Percentiles rank a stretch among this genome's conserved stretches.
These are phyloP conservation scores for Rhizopogon rudus DNA, from an alignment of 768 basidiomycete genomes.

Conservation along the genomic window DNA sequence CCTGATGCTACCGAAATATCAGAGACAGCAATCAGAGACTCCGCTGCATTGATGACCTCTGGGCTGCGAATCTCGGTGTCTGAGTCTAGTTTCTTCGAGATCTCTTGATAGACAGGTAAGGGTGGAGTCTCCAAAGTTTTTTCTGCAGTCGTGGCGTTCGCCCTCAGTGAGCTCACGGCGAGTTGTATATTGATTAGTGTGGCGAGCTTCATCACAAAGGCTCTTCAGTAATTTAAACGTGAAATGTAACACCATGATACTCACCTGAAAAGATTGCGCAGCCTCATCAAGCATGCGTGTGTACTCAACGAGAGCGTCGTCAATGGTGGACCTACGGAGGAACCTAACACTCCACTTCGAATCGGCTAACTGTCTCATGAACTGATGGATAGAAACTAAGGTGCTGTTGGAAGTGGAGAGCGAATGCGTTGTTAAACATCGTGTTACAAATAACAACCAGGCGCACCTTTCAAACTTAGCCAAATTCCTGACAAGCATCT, in stretches of 20 bases:
- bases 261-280: slow-evolving; percentile 42
- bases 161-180: slow-evolving; percentile 23
- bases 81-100: neutral
- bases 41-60: neutral
- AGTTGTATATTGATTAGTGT: slow-evolving; percentile 45
- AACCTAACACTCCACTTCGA: slow-evolving; percentile 38
- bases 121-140: slow-evolving; percentile 9
- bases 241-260: neutral
- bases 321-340: slow-evolving; percentile 35
- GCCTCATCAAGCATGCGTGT: slow-evolving; percentile 37
- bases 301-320: slow-evolving; percentile 32
- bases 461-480: slow-evolving; percentile 36
- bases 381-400: slow-evolving; percentile 32
- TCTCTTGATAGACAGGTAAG: slow-evolving; percentile 13
- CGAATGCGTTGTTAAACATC: neutral
- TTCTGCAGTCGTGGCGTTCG: neutral
- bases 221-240: neutral
- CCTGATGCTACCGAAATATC: slow-evolving; percentile 6
- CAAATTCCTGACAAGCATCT: slow-evolving; percentile 34
- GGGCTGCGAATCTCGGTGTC: neutral
- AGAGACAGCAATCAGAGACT: neutral
- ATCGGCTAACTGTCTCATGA: slow-evolving; percentile 34
- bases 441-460: neutral
- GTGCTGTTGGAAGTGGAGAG: slow-evolving; percentile 23
- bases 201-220: slow-evolving; percentile 29